Evolutionary conservation across 176 grass and related monocot genomes (phyloP).

Genomic region (Neostapfia colusana): DNA sequence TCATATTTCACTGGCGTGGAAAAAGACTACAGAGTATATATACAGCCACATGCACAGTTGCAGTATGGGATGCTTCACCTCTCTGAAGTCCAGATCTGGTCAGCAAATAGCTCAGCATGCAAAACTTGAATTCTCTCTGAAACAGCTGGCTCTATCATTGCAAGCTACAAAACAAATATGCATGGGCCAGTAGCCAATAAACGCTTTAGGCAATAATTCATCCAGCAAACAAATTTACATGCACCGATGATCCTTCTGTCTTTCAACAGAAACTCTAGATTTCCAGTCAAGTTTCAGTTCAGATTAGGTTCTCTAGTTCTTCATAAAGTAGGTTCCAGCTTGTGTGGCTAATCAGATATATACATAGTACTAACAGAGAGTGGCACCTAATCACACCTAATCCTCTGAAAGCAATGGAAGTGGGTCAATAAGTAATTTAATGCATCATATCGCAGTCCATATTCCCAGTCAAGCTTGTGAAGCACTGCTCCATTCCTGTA

Average conservation of each 20-base stretch:
- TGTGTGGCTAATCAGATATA: conserved; percentile 20
- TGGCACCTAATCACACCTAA: conserved; percentile 36
- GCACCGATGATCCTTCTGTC: conserved; percentile 3
- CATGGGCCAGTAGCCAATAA: conserved; percentile 32
- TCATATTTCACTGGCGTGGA: conserved; percentile 8
- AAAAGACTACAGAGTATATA: background rate
- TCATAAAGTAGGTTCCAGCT: background rate
- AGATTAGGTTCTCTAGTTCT: background rate
- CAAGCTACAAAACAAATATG: conserved; percentile 24
- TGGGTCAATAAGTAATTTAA: conserved; percentile 19
- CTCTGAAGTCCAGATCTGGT: conserved; percentile 43
- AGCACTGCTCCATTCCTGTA: conserved; percentile 33
- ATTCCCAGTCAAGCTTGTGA: conserved; percentile 13
- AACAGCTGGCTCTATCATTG: conserved; percentile 44
- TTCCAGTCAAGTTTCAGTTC: background rate
- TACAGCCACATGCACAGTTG: conserved; percentile 17
- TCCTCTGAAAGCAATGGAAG: conserved; percentile 35
- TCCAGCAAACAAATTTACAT: background rate
- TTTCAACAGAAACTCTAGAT: conserved; percentile 18
- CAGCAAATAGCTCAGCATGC: conserved; percentile 32
- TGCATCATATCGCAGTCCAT: conserved; percentile 5
- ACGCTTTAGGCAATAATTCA: conserved; percentile 14
- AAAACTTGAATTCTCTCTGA: conserved; percentile 16
- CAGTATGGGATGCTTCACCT: conserved; percentile 44
- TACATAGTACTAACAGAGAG: background rate